These are phyloP conservation scores for Gynostemma pentaphyllum DNA, from an alignment of 306 rosid genomes.

Conservation along the genomic window DNA sequence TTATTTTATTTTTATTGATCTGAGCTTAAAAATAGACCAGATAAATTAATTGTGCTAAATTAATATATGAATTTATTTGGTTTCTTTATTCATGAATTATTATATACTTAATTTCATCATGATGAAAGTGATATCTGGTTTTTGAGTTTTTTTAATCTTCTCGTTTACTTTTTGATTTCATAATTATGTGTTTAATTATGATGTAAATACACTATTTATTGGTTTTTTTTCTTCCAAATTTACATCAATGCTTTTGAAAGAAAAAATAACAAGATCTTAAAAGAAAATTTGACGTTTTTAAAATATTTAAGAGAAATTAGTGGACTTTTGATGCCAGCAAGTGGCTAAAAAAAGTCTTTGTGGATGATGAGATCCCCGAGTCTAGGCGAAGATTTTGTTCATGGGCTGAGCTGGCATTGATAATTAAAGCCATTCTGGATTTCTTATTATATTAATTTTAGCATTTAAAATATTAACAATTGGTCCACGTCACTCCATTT, in stretches of 20 bases:
- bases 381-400: neutral
- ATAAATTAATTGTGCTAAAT: no score
- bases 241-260: no score
- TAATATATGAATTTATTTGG: no score
- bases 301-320: neutral
- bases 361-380: neutral
- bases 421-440: neutral
- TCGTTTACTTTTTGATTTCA: no score
- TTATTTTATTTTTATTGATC: neutral
- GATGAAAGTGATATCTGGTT: no score
- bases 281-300: neutral
- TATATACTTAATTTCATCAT: no score
- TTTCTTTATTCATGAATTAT: no score
- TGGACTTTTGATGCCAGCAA: neutral
- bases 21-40: no score
- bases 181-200: no score
- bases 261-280: neutral
- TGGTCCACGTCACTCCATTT: slow-evolving; percentile 7
- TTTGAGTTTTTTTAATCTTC: no score
- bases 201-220: no score
- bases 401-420: neutral
- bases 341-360: neutral
- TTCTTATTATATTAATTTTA: neutral
- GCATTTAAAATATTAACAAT: neutral
- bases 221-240: no score